Percentiles rank a stretch among this genome's conserved stretches.
phyloP scores from a whole-genome alignment of 2,329 filamentous ascomycete genomes.

The Beauveria varroae region DNA sequence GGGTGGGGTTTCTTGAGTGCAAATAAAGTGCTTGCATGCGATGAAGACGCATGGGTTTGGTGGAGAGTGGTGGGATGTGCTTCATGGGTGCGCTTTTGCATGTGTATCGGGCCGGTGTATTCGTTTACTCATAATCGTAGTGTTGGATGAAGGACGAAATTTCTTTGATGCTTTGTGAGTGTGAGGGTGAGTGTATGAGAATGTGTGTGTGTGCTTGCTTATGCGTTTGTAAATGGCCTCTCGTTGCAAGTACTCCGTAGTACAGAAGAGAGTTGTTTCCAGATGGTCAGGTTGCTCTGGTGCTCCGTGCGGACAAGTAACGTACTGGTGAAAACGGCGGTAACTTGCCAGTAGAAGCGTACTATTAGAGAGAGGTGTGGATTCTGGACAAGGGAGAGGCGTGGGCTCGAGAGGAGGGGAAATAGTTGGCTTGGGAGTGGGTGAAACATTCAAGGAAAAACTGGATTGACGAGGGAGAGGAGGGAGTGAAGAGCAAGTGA shows the following conservation, averaged over 20 bases:
- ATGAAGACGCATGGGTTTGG: slow-evolving; percentile 3
- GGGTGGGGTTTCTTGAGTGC: background rate
- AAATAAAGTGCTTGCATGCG: slow-evolving; percentile 10
- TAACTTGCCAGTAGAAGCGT: too few relatives aligned
- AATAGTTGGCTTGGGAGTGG: background rate
- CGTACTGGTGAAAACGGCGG: too few relatives aligned
- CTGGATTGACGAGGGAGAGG: background rate
- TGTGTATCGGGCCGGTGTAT: background rate
- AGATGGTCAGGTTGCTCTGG: background rate
- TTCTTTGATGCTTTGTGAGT: background rate
- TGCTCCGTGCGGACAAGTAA: background rate
- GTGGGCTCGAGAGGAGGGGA: background rate
- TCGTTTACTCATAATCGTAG: background rate
- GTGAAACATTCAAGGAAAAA: background rate
- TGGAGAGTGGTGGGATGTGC: background rate
- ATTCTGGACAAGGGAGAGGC: background rate
- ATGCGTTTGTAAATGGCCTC: background rate
- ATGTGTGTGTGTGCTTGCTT: background rate
- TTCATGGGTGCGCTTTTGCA: background rate
- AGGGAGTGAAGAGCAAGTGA: background rate
- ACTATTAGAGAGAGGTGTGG: too few relatives aligned
- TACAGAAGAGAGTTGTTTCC: background rate
- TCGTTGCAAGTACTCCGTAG: background rate
- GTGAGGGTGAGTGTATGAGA: too few relatives aligned
- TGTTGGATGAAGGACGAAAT: background rate